A percentile compares a stretch with the other conserved stretches of the same genome.
Conservation (phyloP, 2,329 filamentous ascomycete species). For the Fusarium armeniacum region DNA sequence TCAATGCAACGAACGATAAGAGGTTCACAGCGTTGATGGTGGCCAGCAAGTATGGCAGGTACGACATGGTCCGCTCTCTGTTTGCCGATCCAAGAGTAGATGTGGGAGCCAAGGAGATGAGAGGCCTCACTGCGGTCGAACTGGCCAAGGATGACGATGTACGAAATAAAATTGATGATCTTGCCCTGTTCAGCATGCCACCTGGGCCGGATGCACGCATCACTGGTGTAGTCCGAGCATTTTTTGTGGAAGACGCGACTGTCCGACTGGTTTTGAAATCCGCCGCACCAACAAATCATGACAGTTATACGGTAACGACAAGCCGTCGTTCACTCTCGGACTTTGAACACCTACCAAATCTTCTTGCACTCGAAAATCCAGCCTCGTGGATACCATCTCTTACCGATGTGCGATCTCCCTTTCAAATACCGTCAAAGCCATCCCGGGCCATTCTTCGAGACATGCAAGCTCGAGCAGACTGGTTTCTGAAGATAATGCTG, state of each 20-base stretch:
- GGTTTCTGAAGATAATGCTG: slow-evolving; percentile 88
- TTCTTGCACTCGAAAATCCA: slow-evolving; percentile 89
- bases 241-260: slow-evolving; percentile 96
- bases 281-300: slow-evolving; percentile 83
- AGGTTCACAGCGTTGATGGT: slow-evolving; percentile 97
- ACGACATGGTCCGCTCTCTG: slow-evolving; percentile 90
- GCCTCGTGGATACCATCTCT: slow-evolving; percentile 93
- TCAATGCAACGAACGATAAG: slow-evolving; percentile 95
- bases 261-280: slow-evolving; percentile 95
- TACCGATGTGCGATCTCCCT: slow-evolving; percentile 83
- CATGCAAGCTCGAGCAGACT: slow-evolving; percentile 87
- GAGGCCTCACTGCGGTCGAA: slow-evolving; percentile 94
- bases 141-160: slow-evolving; percentile 98
- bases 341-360: slow-evolving; percentile 89
- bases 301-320: slow-evolving; percentile 93
- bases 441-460: slow-evolving; percentile 89
- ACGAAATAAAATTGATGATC: slow-evolving; percentile 93
- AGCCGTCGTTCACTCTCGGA: slow-evolving; percentile 89
- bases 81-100: slow-evolving; percentile 92
- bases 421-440: slow-evolving; percentile 92
- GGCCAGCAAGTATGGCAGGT: slow-evolving; percentile 95
- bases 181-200: slow-evolving; percentile 83
- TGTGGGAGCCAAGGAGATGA: slow-evolving; percentile 82
- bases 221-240: slow-evolving; percentile 93
- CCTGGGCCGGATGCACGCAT: slow-evolving; percentile 82